Evolutionary conservation across 352 stramenopile species (phyloP).

Genomic region (Phytophthora pseudosyringae): DNA sequence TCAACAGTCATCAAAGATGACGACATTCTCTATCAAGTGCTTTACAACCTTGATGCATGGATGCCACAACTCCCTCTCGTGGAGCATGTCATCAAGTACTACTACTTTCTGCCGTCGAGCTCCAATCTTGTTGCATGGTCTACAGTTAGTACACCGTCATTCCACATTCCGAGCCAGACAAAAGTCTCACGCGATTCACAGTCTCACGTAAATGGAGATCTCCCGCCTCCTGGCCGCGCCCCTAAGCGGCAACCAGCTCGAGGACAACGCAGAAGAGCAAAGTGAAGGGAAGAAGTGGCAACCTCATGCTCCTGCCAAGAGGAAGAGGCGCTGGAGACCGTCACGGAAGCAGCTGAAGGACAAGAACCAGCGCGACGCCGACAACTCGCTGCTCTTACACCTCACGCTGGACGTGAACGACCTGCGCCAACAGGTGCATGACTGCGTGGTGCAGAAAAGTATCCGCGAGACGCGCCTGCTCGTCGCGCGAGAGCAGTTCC

Average conservation of each 20-base stretch:
- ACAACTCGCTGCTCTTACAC: conserved; percentile 30
- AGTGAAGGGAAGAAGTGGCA: background rate
- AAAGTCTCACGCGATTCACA: too few relatives aligned
- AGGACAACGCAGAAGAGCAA: background rate
- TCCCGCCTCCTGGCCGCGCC: background rate
- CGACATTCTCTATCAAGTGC: too few relatives aligned
- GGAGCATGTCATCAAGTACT: too few relatives aligned
- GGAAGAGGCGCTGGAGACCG: conserved; percentile 15
- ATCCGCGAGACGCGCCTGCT: conserved; percentile 33
- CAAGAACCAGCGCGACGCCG: conserved; percentile 21
- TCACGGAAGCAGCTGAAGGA: conserved; percentile 2
- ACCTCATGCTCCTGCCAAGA: background rate
- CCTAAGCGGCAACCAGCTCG: conserved; percentile 8
- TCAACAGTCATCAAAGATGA: too few relatives aligned
- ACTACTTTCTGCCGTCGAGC: background rate
- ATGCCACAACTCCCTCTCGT: background rate
- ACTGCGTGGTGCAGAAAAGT: conserved; percentile 29
- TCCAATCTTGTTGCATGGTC: conserved; percentile 7
- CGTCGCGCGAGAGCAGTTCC: conserved; percentile 37
- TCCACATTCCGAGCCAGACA: background rate
- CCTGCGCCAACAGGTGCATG: conserved; percentile 34
- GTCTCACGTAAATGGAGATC: conserved; percentile 5
- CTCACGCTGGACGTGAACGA: conserved; percentile 42
- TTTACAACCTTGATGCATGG: background rate
- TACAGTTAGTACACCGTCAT: background rate